Conservation (phyloP, 2,329 filamentous ascomycete species). For the Dendrostoma leiphaemia region DNA sequence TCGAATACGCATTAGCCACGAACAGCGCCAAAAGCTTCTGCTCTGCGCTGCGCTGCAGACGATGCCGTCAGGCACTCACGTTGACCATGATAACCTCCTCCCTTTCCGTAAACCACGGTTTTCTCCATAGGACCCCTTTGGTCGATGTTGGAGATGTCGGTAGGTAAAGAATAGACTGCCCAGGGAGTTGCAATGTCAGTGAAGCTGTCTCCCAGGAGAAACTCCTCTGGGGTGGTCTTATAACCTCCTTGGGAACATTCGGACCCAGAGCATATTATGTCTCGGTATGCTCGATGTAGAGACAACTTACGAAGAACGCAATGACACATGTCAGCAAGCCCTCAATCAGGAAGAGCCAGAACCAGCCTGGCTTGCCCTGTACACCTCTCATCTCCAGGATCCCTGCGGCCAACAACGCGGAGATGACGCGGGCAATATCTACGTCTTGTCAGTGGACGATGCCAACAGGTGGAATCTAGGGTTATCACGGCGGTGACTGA, state of each 20-base stretch:
- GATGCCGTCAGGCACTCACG: constrained; percentile 20
- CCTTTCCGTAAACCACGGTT: constrained; percentile 64
- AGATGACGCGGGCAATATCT: constrained; percentile 38
- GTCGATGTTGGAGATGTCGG: constrained; percentile 66
- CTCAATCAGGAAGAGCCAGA: constrained; percentile 49
- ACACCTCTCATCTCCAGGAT: constrained; percentile 50
- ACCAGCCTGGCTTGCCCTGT: constrained; percentile 49
- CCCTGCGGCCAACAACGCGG: constrained; percentile 45
- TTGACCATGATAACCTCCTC: constrained; percentile 72
- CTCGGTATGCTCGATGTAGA: too few species aligned
- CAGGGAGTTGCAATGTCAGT: not conserved
- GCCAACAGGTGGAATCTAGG: constrained; percentile 31
- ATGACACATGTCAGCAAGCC: constrained; percentile 48
- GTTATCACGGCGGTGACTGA: constrained; percentile 21
- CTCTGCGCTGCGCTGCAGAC: too few species aligned
- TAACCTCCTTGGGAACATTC: too few species aligned
- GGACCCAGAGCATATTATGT: too few species aligned
- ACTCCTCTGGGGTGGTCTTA: too few species aligned
- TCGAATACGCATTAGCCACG: not conserved
- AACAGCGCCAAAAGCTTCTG: too few species aligned
- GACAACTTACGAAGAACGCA: constrained; percentile 36
- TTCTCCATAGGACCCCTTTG: constrained; percentile 56
- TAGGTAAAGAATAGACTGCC: constrained; percentile 55
- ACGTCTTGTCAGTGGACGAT: constrained; percentile 26
- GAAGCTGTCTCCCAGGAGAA: too few species aligned